phyloP scores from a whole-genome alignment of 805 yeast species.

The Yarrowia sp. region DNA sequence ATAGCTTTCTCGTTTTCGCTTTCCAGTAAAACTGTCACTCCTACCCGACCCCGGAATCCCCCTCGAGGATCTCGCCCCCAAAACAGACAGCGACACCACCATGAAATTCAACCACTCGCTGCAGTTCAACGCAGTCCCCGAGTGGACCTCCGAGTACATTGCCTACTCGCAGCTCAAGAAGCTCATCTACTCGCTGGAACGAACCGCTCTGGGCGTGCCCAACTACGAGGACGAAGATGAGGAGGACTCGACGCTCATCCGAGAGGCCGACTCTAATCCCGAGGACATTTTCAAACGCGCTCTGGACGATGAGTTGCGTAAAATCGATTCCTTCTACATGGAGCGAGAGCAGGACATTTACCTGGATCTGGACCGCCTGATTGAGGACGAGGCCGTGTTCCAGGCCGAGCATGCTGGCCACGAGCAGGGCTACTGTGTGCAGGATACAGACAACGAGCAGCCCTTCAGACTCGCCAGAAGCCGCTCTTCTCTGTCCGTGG shows the following conservation, averaged over 20 bases:
- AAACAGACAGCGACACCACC: neutral
- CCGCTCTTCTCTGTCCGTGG: conserved; percentile 14
- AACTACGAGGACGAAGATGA: conserved; percentile 31
- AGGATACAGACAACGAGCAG: conserved; percentile 19
- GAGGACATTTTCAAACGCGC: conserved; percentile 63
- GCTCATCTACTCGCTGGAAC: conserved; percentile 76
- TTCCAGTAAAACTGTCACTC: neutral
- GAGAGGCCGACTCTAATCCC: conserved; percentile 48
- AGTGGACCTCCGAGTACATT: conserved; percentile 91
- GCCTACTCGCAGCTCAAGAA: conserved; percentile 87
- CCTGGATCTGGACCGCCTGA: conserved; percentile 53
- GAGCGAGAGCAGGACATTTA: conserved; percentile 61
- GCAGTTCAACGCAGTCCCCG: conserved; percentile 97
- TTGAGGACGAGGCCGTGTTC: conserved; percentile 56
- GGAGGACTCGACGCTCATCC: conserved; percentile 36
- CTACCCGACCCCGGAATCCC: conserved; percentile 20
- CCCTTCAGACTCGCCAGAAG: conserved; percentile 20
- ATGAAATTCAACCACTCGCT: conserved; percentile 96
- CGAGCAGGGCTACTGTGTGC: conserved; percentile 15
- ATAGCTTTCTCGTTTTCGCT: conserved; percentile 5
- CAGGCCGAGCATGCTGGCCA: conserved; percentile 26
- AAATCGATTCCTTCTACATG: conserved; percentile 72
- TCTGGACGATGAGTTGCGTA: conserved; percentile 70
- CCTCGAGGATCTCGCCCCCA: conserved; percentile 27
- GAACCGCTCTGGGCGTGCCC: conserved; percentile 47